These are phyloP conservation scores for Euphorbia pulcherrima DNA, from an alignment of 345 rosid genomes.

Conservation along the genomic window DNA sequence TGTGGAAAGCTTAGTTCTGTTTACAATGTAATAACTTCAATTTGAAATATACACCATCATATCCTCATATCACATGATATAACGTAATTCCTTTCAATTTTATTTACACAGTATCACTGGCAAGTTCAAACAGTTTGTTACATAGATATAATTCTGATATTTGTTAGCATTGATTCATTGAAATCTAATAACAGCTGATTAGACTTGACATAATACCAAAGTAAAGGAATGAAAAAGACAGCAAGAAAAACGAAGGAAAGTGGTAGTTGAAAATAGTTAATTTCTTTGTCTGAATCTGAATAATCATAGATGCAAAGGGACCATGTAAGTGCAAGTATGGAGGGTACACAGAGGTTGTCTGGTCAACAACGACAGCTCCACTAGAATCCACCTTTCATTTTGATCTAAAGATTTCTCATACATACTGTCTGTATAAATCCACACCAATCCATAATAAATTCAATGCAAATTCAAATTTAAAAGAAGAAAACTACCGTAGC, in stretches of 20 bases:
- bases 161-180: neutral
- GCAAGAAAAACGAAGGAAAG: conserved; percentile 3
- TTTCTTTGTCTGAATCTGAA: conserved; percentile 11
- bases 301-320: conserved; percentile 4
- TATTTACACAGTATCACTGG: neutral
- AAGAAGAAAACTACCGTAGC: conserved; percentile 4
- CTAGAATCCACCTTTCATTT: neutral
- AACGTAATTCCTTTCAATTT: neutral
- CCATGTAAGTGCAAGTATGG: neutral
- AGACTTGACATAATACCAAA: neutral
- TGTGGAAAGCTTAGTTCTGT: conserved; percentile 30
- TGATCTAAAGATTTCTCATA: neutral
- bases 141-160: neutral
- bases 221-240: conserved; percentile 7
- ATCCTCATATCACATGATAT: neutral
- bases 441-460: neutral
- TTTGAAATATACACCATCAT: conserved; percentile 1
- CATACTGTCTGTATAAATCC: neutral
- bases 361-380: neutral
- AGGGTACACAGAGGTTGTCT: neutral
- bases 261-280: conserved; percentile 21
- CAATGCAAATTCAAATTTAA: neutral
- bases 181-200: neutral
- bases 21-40: conserved; percentile 20
- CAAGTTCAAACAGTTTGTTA: neutral